phyloP scores from a whole-genome alignment of 2,329 filamentous ascomycete genomes.

The Metarhizium robertsii region DNA sequence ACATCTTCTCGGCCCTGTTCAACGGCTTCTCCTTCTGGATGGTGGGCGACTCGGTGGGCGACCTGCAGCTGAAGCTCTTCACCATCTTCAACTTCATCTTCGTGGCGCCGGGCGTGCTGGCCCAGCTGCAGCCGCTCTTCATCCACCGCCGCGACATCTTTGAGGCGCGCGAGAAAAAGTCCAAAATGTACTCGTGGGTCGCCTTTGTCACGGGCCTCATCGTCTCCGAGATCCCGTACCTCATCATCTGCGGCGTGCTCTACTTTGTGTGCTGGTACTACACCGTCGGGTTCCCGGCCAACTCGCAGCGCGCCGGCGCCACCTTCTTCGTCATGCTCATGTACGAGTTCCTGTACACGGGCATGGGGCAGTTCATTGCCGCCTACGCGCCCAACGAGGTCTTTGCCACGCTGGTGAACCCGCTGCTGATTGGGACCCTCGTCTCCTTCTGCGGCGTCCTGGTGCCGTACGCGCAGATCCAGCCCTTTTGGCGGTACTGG shows the following conservation, averaged over 20 bases:
- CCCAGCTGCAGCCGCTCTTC: constrained; percentile 51
- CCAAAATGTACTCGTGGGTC: constrained; percentile 51
- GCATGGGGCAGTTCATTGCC: constrained; percentile 54
- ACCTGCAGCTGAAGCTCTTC: constrained; percentile 48
- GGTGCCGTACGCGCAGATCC: constrained; percentile 55
- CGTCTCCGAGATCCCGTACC: constrained; percentile 37
- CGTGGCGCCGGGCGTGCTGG: constrained; percentile 47
- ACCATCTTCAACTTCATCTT: constrained; percentile 53
- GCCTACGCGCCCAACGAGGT: constrained; percentile 53
- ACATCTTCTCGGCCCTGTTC: constrained; percentile 27
- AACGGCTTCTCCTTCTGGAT: constrained; percentile 55
- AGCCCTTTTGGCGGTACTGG: constrained; percentile 60
- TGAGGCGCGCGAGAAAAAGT: constrained; percentile 49
- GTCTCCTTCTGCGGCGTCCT: constrained; percentile 65
- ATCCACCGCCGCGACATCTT: constrained; percentile 47
- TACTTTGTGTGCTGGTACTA: constrained; percentile 51
- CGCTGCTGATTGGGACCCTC: too few species aligned
- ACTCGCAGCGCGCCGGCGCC: constrained; percentile 37
- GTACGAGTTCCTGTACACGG: constrained; percentile 52
- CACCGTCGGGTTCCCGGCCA: constrained; percentile 39
- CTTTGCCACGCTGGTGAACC: constrained; percentile 39
- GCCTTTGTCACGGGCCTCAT: constrained; percentile 46
- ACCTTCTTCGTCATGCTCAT: constrained; percentile 46
- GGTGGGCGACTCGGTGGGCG: constrained; percentile 39
- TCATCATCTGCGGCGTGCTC: constrained; percentile 32